These are phyloP conservation scores for Drechslerella dactyloides DNA, from an alignment of 2,329 filamentous ascomycete genomes.

Conservation along the genomic window DNA sequence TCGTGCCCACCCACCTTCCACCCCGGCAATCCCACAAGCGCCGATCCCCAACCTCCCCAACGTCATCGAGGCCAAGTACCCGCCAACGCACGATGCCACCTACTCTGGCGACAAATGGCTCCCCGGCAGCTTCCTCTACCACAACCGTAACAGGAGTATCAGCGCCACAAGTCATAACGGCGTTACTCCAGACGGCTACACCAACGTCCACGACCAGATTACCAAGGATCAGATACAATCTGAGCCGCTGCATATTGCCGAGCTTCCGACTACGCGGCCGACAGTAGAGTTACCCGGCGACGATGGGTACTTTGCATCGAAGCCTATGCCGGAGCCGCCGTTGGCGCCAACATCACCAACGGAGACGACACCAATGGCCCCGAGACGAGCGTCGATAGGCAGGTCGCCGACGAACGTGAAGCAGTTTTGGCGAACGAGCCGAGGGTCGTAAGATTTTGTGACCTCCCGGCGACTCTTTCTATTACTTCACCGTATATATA, in stretches of 20 bases:
- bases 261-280: conserved; percentile 20
- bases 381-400: conserved; percentile 2
- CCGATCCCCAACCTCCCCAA: conserved; percentile 37
- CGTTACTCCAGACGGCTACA: conserved; percentile 26
- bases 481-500: conserved; percentile 19
- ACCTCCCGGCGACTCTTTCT: too few species aligned
- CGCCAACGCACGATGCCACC: conserved; percentile 31
- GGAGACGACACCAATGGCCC: conserved; percentile 1
- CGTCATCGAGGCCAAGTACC: conserved; percentile 46
- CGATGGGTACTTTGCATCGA: conserved; percentile 33
- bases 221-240: conserved; percentile 9
- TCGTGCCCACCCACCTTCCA: conserved; percentile 14
- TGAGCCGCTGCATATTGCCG: conserved; percentile 23
- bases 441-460: conserved; percentile 13
- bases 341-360: conserved; percentile 18
- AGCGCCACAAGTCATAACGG: conserved; percentile 28
- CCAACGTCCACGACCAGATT: not conserved
- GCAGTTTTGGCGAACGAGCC: conserved; percentile 26
- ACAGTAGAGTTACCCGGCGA: conserved; percentile 39
- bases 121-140: conserved; percentile 43
- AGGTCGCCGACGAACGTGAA: conserved; percentile 16
- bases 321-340: conserved; percentile 12
- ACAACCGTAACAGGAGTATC: conserved; percentile 32
- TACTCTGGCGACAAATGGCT: conserved; percentile 47
- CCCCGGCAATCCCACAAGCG: conserved; percentile 39